Evolutionary conservation across 768 basidiomycete genomes (phyloP), one percentile per base, ranked within the genome.

Genomic region (Naganishia randhawae): DNA sequence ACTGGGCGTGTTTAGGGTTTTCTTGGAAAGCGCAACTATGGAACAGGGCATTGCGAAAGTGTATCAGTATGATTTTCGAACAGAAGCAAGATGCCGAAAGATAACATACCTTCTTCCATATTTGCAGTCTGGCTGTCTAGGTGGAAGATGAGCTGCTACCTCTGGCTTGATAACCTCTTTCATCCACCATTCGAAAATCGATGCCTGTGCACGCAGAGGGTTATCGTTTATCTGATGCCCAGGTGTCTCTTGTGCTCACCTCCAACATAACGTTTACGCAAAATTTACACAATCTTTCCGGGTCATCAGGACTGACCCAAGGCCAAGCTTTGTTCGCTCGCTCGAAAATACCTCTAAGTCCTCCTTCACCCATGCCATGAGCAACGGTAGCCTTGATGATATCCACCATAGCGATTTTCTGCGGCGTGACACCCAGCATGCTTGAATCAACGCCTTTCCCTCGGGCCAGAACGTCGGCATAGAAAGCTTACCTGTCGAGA

Each of bases 181-280:
- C 69, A 69, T 69, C 69, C 69, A 69, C 69, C 69, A 69, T 50
- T 69, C 69, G 45, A 55, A 65, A 9, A 69, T 42, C 14, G 64
- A 64, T 11, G 69, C 68, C 68, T 69, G 31, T 25, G 19, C 16
- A 2, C 25, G 45, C 35, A 31, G 39, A 19, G 3, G 37, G 2
- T 41, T 33, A 52, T 17, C 14, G 9, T 10, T 22, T 9, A 50
- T 48, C 32, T 29, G 17, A 32, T 50, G 45, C 19, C 39, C 19
- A 53, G 27, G 64, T 19, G 4, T 6, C 19, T 29, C 17, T 22
- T 13, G 27, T 27, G 65, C 68, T 64, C 25, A 69, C 69, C 42
- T 53, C 51, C 27, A 65, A 54, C 50, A 69, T 42, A n/a, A 25
- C 39, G 64, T 66, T 50, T 14, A 45, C 41, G 32, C 69, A 69